Percentiles rank a stretch among this genome's conserved stretches.
phyloP scores from a whole-genome alignment of 331 rosid genomes.

The Pyrus hybrid region DNA sequence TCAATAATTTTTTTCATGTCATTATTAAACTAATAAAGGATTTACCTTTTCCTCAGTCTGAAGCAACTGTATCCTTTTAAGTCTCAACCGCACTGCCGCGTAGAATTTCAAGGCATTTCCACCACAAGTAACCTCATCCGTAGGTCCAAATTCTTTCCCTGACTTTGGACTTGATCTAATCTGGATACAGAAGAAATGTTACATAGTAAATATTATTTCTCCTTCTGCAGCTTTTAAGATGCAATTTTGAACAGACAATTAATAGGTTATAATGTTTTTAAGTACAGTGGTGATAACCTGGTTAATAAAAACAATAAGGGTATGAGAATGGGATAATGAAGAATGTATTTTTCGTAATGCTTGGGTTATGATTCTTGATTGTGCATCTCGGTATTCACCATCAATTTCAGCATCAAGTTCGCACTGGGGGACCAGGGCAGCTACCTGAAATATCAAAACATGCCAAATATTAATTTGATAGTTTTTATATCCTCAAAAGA shows the following conservation, averaged over 20 bases:
- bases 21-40: background rate
- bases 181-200: constrained; percentile 27
- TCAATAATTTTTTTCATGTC: background rate
- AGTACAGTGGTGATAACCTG: constrained; percentile 42
- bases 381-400: constrained; percentile 28
- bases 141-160: constrained; percentile 27
- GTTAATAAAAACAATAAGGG: constrained; percentile 64
- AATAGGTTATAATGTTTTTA: background rate
- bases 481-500: background rate
- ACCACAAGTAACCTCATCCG: constrained; percentile 78
- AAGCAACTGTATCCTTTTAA: constrained; percentile 56
- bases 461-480: background rate
- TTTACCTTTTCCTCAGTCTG: constrained; percentile 53
- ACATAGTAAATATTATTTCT: constrained; percentile 11
- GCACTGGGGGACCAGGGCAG: constrained; percentile 75
- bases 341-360: constrained; percentile 67
- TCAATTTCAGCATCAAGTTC: constrained; percentile 60
- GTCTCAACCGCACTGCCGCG: constrained; percentile 68
- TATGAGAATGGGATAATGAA: constrained; percentile 49
- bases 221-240: background rate
- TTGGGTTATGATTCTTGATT: constrained; percentile 51
- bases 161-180: constrained; percentile 48
- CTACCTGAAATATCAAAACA: constrained; percentile 48
- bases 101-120: constrained; percentile 88
- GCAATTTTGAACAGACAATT: background rate